Base-by-base conservation (phyloP, 805 yeast genomes). In the Wickerhamiella domercqiae region DNA sequence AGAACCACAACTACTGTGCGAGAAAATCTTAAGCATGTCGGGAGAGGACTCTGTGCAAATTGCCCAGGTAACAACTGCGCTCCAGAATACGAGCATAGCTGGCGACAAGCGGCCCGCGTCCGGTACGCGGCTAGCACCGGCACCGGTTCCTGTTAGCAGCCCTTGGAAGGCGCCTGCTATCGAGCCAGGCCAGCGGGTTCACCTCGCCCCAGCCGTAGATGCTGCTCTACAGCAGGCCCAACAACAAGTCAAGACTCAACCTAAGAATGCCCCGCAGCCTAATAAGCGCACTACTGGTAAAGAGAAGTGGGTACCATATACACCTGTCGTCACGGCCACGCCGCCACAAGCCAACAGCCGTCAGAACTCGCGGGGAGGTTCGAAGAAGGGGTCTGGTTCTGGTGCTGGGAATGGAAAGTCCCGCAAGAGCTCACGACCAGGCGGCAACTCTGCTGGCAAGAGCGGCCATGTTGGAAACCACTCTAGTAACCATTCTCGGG, bases 131-230 rank as follows among this genome's bases (percentile, higher is more conserved):
- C 57, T 71, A 21, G 72, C 75, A 7, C 80, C 81, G 3, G 81
- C 81, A 20, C 80, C 81, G 11, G 63, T 71, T 21, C 81, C 80
- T 24, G 58, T 62, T 36, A 68, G 66, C 29, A 71, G 66, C 47
- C 75, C 75, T n/a, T 75, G 82, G 82, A 70, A 69, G 42, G 45
- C 56, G 21, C 38, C 45, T 7, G 40, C 38, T 19, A 26, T 43
- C 17, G 45, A 41, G 33, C 41, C 40, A 16, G 28, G 38, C 15
- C 36, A 14, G 13, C 32, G 20, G 21, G 32, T 32, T 16, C 29
- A 3, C 24, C 39, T 39, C 14, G 29, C 21, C 44, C 39, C 39
- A 17, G 36, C 35, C 14, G 36, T 29, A 20, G 41, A 36, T 15
- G 22, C 41, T 16, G 29, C 40, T 25, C 21, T 39, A 15, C 39